A percentile compares a stretch with the other conserved stretches of the same genome.
phyloP scores from a whole-genome alignment of 495 filamentous ascomycete species.

The Xylaria flabelliformis region DNA sequence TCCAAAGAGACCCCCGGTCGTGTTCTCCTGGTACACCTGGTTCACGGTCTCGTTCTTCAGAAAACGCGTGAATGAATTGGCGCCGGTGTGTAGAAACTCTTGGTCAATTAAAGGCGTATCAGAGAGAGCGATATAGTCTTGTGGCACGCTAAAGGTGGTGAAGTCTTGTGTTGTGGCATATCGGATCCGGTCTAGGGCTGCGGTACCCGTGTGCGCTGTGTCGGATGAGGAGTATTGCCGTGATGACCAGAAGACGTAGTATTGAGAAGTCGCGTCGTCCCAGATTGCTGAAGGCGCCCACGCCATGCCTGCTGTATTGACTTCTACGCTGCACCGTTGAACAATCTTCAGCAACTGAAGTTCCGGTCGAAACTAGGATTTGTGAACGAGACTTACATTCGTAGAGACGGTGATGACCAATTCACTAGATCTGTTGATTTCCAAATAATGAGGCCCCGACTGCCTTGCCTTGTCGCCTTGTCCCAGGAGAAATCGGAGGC shows the following conservation, averaged over 20 bases:
- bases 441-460: slow-evolving; percentile 46
- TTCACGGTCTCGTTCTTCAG: slow-evolving; percentile 46
- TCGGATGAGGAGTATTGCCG: slow-evolving; percentile 37
- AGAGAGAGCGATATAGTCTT: slow-evolving; percentile 38
- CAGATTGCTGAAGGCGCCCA: slow-evolving; percentile 51
- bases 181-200: slow-evolving; percentile 37
- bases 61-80: slow-evolving; percentile 42
- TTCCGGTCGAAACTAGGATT: not conserved
- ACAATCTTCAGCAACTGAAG: slow-evolving; percentile 2
- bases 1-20: slow-evolving; percentile 45
- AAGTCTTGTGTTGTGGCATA: slow-evolving; percentile 44
- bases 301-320: slow-evolving; percentile 47
- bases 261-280: slow-evolving; percentile 41
- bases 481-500: slow-evolving; percentile 44
- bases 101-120: slow-evolving; percentile 45
- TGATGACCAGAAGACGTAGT: slow-evolving; percentile 47
- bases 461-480: slow-evolving; percentile 42
- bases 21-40: slow-evolving; percentile 43
- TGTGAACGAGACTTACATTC: slow-evolving; percentile 21
- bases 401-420: slow-evolving; percentile 35
- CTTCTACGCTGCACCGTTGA: slow-evolving; percentile 36
- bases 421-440: slow-evolving; percentile 44
- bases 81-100: slow-evolving; percentile 42
- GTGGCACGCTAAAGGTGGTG: slow-evolving; percentile 34
- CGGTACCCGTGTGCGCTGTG: slow-evolving; percentile 33